Conservation (phyloP, 1,139 yeast species). For the Suhomyces ambrosiae region DNA sequence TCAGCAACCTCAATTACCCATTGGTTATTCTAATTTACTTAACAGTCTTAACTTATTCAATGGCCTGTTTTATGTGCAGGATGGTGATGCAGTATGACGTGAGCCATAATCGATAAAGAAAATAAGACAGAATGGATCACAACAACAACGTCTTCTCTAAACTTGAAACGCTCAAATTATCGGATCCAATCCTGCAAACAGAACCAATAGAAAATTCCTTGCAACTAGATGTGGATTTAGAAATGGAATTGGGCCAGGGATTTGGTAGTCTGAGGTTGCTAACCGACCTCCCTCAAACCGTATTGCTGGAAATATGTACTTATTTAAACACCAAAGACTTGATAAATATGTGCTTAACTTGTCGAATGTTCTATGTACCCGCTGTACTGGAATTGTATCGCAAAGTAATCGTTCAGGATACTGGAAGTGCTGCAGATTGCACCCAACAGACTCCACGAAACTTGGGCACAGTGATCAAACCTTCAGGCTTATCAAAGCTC, state of each 20-base stretch:
- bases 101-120: background rate
- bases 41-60: no score
- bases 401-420: conserved; percentile 20
- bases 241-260: background rate
- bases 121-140: background rate
- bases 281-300: conserved; percentile 14
- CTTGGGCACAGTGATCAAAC: conserved; percentile 22
- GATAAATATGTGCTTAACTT: conserved; percentile 18
- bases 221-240: no score
- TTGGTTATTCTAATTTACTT: no score
- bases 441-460: conserved; percentile 16
- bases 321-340: conserved; percentile 21
- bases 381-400: conserved; percentile 22
- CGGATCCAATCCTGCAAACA: no score
- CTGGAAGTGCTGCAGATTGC: conserved; percentile 14
- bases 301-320: conserved; percentile 16
- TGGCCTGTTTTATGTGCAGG: background rate
- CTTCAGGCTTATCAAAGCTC: conserved; percentile 14
- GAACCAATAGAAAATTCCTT: no score
- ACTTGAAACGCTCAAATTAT: no score
- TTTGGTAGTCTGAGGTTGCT: background rate
- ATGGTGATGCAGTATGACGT: background rate
- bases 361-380: conserved; percentile 21
- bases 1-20: no score
- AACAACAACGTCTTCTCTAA: background rate